A percentile compares a stretch with the other conserved stretches of the same genome.
phyloP scores from a whole-genome alignment of 2,329 filamentous ascomycete genomes.

The Lachnum nothofagi region DNA sequence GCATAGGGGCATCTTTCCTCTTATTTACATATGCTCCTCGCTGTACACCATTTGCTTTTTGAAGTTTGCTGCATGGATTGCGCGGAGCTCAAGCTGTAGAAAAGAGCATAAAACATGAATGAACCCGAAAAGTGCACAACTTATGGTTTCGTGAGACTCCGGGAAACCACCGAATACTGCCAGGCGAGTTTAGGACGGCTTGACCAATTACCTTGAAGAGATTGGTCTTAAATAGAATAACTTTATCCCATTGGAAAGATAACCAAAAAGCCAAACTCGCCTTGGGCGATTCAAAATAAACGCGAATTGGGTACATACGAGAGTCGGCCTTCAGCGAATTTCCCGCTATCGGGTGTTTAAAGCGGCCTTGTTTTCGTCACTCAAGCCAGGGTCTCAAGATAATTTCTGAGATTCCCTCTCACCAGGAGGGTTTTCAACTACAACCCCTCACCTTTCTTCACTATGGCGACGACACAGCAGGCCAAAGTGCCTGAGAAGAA shows the following conservation, averaged over 20 bases:
- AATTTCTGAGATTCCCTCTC: neutral
- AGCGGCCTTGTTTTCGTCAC: too few relatives aligned
- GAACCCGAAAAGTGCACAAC: neutral
- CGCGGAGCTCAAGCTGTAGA: conserved; percentile 1
- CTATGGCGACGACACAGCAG: conserved; percentile 15
- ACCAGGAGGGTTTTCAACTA: neutral
- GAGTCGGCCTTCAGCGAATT: too few relatives aligned
- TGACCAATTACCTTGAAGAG: too few relatives aligned
- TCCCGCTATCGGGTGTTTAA: too few relatives aligned
- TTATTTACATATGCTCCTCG: conserved; percentile 2
- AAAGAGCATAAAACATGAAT: neutral
- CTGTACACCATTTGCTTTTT: conserved; percentile 11
- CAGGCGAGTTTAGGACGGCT: too few relatives aligned
- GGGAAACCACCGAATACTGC: too few relatives aligned
- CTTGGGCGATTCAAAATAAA: too few relatives aligned
- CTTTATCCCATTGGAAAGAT: too few relatives aligned
- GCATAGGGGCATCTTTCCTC: neutral
- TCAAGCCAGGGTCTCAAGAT: neutral
- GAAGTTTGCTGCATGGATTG: conserved; percentile 1
- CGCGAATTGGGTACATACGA: too few relatives aligned
- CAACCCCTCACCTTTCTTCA: neutral
- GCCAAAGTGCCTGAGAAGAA: conserved; percentile 30
- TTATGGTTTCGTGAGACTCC: too few relatives aligned
- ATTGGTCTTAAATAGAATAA: too few relatives aligned
- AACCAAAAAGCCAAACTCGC: too few relatives aligned